phyloP scores from a whole-genome alignment of 1,139 yeast genomes.

The Lodderomyces pseudojiufengensis region DNA sequence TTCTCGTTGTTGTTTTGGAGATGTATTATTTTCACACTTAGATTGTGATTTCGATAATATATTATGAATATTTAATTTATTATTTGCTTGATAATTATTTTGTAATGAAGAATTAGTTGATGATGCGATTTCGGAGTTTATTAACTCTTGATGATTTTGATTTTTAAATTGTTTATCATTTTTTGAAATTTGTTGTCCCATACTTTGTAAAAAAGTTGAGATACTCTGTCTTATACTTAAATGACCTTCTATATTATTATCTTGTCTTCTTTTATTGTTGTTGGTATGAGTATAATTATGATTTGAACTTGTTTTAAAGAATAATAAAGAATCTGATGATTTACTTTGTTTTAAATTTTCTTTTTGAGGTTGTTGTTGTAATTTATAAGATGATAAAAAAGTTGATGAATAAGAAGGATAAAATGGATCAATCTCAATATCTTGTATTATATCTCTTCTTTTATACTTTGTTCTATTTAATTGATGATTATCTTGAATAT shows the following conservation, averaged over 20 bases:
- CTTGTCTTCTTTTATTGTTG: background rate
- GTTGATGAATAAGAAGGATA: too few relatives aligned
- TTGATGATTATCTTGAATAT: too few relatives aligned
- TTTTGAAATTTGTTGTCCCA: conserved; percentile 9
- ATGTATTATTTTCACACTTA: background rate
- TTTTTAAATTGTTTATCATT: background rate
- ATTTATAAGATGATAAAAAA: too few relatives aligned
- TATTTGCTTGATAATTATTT: background rate
- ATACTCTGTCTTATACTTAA: conserved; percentile 1
- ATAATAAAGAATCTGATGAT: too few relatives aligned
- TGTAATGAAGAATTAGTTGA: background rate
- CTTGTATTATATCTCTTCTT: too few relatives aligned
- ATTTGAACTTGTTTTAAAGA: background rate
- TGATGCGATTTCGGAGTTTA: background rate
- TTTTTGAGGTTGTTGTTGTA: too few relatives aligned
- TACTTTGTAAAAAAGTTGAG: conserved; percentile 2
- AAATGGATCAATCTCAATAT: too few relatives aligned
- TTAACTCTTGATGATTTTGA: background rate
- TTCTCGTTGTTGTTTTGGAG: background rate
- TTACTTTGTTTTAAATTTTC: too few relatives aligned
- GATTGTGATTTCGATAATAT: conserved; percentile 1
- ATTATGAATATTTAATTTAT: conserved; percentile 1
- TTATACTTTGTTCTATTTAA: too few relatives aligned
- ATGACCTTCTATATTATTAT: conserved; percentile 1
- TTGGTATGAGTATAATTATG: background rate